Base-by-base conservation (phyloP, 2,329 filamentous ascomycete species). In the Plectosphaerella sp. region DNA sequence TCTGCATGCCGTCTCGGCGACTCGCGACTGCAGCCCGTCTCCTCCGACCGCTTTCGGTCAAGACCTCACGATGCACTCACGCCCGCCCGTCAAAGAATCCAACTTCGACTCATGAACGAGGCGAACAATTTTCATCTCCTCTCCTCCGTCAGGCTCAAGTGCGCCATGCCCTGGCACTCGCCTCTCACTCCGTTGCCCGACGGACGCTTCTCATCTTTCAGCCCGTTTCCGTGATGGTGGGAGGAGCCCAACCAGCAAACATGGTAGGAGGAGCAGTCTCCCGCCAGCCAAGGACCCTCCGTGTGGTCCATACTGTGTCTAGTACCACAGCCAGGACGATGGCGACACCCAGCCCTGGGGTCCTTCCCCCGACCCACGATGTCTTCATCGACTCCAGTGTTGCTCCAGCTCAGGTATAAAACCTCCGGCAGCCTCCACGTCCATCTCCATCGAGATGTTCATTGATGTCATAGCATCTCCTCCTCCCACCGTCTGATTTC, bases 381-480 rank as follows among this genome's bases (percentile, higher is more conserved):
- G 36, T 39, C 47, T 48, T 48, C 47, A 48, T 37, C 28, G 33
- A 39, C 35, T 36, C 47, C 33, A 48, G 20, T 41, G 25, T 37
- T 41, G 8, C 28, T 33, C 28, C 28, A 33, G 8, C 28, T 33
- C 25, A 14, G 47, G 20, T 20, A 12, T 11, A 41, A 41, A 48
- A 41, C 18, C 47, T 48, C 47, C 47, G 33, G 35, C 35, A 11
- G 7, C 12, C 35, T 41, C 14, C 47, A n/a, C 14, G 28, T 14
- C 35, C 36, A 41, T 14, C 36, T 11, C 14, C 35, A 39, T 18
- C 33, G n/a, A 43, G 41, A 12, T 43, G 3, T 20, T 43, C 16
- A 43, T 12, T 20, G 15, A 43, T 43, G 16, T 43, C 15, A 18
- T 43, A 16, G 10, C 22, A 22, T 33, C 16, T 36, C n/a, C 2